Percentiles rank a stretch among this genome's conserved stretches.
Conservation (phyloP, 2,329 filamentous ascomycete species). For the Botrytis squamosa region DNA sequence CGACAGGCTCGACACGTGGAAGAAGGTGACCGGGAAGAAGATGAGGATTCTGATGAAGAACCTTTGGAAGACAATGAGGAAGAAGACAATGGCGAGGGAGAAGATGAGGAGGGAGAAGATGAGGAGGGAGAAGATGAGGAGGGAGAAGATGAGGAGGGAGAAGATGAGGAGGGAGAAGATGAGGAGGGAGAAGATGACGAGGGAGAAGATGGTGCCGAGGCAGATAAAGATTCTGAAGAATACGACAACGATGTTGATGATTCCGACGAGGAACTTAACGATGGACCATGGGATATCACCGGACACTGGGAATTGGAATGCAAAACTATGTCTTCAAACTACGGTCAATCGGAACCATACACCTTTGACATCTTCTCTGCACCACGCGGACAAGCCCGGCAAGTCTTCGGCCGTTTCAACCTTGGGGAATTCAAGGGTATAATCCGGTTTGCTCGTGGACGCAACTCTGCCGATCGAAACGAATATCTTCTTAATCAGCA, state of each 20-base stretch:
- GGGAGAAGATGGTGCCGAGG: not conserved
- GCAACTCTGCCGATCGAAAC: not conserved
- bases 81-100: not conserved
- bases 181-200: not conserved
- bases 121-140: too few species aligned
- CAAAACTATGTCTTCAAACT: not conserved
- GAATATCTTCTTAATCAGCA: not conserved
- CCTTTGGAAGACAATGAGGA: not conserved
- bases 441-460: not conserved
- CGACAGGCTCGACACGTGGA: not conserved
- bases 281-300: not conserved
- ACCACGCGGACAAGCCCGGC: too few species aligned
- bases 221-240: not conserved
- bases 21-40: not conserved
- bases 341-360: not conserved
- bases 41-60: not conserved
- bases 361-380: not conserved
- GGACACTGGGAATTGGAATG: not conserved
- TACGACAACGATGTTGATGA: not conserved
- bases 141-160: not conserved
- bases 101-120: not conserved
- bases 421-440: not conserved
- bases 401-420: not conserved
- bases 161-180: not conserved
- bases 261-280: not conserved